Percentiles rank a stretch among this genome's conserved stretches.
Conservation (phyloP, 805 yeast genomes). For the Yarrowia keelungensis region DNA sequence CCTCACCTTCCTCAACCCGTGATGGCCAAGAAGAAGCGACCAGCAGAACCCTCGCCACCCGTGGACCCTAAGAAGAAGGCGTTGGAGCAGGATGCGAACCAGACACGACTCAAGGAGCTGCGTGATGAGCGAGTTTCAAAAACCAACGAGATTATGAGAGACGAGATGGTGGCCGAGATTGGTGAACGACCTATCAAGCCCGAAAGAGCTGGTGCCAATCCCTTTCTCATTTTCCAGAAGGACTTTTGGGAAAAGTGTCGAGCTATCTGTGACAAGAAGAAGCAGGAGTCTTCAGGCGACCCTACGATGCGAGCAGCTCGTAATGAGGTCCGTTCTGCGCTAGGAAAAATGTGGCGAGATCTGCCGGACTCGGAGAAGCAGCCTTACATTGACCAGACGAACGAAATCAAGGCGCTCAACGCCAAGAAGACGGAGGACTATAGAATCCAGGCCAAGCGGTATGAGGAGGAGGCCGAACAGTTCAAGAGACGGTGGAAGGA, state of each 20-base stretch:
- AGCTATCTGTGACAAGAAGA: conserved; percentile 49
- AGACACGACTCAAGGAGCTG: conserved; percentile 46
- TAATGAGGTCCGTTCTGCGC: conserved; percentile 52
- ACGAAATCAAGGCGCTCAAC: conserved; percentile 49
- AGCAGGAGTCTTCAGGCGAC: conserved; percentile 48
- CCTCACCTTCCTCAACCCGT: conserved; percentile 33
- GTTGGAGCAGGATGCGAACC: conserved; percentile 39
- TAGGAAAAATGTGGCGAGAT: conserved; percentile 54
- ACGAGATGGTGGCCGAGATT: conserved; percentile 50
- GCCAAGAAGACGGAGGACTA: conserved; percentile 49
- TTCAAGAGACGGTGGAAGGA: conserved; percentile 52
- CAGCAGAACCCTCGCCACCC: conserved; percentile 32
- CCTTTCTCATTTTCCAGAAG: conserved; percentile 53
- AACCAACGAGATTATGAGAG: conserved; percentile 49
- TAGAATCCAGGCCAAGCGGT: conserved; percentile 47
- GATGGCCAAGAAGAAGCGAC: conserved; percentile 15
- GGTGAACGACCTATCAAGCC: conserved; percentile 53
- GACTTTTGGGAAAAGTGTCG: conserved; percentile 54
- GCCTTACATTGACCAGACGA: conserved; percentile 51
- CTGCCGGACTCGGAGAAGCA: conserved; percentile 50
- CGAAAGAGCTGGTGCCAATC: conserved; percentile 52
- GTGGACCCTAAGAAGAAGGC: conserved; percentile 27
- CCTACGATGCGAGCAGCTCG: conserved; percentile 49
- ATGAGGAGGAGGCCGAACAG: conserved; percentile 52
- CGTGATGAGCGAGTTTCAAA: conserved; percentile 46